Base-by-base conservation (phyloP, 257 asterid species). In the Solanum paucissectum region DNA sequence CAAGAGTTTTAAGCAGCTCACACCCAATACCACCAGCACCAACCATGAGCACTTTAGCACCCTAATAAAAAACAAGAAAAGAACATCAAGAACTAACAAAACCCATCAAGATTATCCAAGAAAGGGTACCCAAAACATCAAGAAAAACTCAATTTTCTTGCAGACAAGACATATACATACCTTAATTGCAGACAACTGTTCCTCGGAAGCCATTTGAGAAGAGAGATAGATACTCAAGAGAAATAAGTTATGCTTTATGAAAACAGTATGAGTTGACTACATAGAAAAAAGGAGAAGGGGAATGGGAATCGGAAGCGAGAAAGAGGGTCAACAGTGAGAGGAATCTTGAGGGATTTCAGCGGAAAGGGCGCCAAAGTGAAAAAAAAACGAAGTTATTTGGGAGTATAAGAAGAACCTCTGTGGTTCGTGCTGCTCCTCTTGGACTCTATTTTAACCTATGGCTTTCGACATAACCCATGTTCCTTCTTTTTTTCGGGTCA, bases 21-120 rank as follows among this genome's bases (percentile, higher is more conserved):
- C 99, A 97, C 36, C 99, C 99, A 49, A 97, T 97, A 72, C 99
- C 99, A 74, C 99, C 99, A 37, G 99, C 99, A 66, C 99, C 99
- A 85, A 97, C 99, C 99, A 97, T 96, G 44, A 97, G 95, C 93
- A 97, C 98, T 76, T 92, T 94, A 12, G 99, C 95, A 86, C 95
- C 98, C 99, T 97, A 87, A 66, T 97, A 87, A 66, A 62, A 83
- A 86, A 86, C 34, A 84, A 8, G 40, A 85, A 52, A 5, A 60
- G 34, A 68, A 36, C 76, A 86, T 46, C 68, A 27, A 5, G 85
- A 36, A 52, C n/a, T 52, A n/a, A 40, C 75, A 74, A 33, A 73
- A 23, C n/a, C 23, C 84, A 86, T 12, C 58, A 8, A 44, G 12
- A 32, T 12, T 29, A 34, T 23, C 14, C 4, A 33, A 10, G 20